Base-by-base conservation (phyloP, 306 rosid species). In the Acacia confusa region DNA sequence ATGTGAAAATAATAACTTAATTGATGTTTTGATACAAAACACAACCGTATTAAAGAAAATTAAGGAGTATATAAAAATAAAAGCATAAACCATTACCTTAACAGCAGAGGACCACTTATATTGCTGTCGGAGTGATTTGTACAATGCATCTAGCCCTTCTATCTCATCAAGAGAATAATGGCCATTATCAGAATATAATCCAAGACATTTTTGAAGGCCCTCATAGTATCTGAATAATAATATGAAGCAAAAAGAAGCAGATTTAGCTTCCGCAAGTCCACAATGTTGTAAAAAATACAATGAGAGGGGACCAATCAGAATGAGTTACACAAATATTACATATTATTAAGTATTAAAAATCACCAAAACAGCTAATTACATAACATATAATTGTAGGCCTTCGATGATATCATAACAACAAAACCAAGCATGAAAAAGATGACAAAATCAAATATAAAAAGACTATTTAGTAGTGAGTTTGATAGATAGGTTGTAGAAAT, bases 81-180 rank as follows among this genome's bases (percentile, higher is more conserved):
- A 61, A 66, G 38, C 79, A 75, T 7, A 68, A 34, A 84, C 64
- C 41, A 67, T 70, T 84, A 95, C 99, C 98, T 93, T 95, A 45
- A 90, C 98, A 80, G 99, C 94, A 80, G 98, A 93, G 65, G 99
- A 95, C 97, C 97, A 89, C 82, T 82, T 92, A 87, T 89, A 91
- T 80, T 93, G 97, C 83, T 86, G 90, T 68, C 66, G 84, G 67
- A 95, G 91, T 48, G 94, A 85, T 85, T 84, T 88, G 91, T 93
- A 95, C 86, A 95, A 86, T 41, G 78, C 85, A 84, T 91, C 93
- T 80, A 95, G 86, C 84, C 30, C 87, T 28, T 88, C 94, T 53
- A 92, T 91, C 82, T 93, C 94, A 76, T 90, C 92, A 70, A 86
- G 76, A 70, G 94, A 86, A 87, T 86, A 92, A 76, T 83, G 90